phyloP scores from a whole-genome alignment of 805 yeast genomes.

The Yamadazyma olivae region DNA sequence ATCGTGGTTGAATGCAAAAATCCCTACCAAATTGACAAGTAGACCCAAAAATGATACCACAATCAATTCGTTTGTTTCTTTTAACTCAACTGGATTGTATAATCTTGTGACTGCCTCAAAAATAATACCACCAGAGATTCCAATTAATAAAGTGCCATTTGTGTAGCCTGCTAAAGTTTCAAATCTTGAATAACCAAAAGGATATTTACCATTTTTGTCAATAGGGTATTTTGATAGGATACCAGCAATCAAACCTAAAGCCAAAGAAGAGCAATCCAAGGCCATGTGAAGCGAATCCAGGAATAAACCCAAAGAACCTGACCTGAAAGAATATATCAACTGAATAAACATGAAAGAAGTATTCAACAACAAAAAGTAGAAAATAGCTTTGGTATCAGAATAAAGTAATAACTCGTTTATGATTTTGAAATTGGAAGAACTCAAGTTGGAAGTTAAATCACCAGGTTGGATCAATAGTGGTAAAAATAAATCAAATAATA shows the following conservation, averaged over 20 bases:
- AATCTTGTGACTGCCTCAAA: conserved; percentile 85
- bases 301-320: conserved; percentile 85
- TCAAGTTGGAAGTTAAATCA: neutral
- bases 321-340: conserved; percentile 83
- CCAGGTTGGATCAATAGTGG: conserved; percentile 2
- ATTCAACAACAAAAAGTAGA: conserved; percentile 80
- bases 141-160: conserved; percentile 83
- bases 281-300: conserved; percentile 98
- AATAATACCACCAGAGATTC: conserved; percentile 84
- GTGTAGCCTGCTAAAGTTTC: conserved; percentile 95
- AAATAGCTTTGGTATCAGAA: conserved; percentile 80
- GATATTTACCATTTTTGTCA: conserved; percentile 63
- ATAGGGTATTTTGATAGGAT: conserved; percentile 40
- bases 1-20: conserved; percentile 91
- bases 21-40: conserved; percentile 85
- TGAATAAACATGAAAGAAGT: conserved; percentile 94
- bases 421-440: conserved; percentile 2
- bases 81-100: conserved; percentile 70
- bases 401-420: conserved; percentile 30
- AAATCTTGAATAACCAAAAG: conserved; percentile 80
- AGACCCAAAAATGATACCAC: conserved; percentile 84
- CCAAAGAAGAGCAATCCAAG: conserved; percentile 85
- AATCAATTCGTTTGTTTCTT: conserved; percentile 78
- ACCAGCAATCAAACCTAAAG: conserved; percentile 87
- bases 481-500: conserved; percentile 1